Percentiles rank a stretch among this genome's conserved stretches.
Evolutionary conservation across 2,329 filamentous ascomycete genomes (phyloP).

Genomic region (Aphanoascus verrucosus): DNA sequence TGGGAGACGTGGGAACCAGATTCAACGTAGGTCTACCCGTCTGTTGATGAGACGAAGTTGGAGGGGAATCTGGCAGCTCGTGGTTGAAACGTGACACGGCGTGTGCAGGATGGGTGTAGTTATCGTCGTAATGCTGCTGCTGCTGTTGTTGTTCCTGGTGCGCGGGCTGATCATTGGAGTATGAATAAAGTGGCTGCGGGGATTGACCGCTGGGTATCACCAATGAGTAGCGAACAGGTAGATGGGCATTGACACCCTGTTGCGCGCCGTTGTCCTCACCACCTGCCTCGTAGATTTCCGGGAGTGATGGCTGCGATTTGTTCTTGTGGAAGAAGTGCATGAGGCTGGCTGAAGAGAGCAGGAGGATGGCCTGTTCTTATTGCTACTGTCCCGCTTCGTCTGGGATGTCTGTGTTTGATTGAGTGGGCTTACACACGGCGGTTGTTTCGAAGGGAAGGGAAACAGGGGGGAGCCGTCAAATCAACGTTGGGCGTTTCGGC

Average conservation of each 20-base stretch:
- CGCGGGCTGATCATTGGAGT: conserved; percentile 3
- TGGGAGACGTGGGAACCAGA: conserved; percentile 11
- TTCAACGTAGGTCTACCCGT: conserved; percentile 11
- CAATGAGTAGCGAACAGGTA: conserved; percentile 10
- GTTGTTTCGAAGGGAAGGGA: background rate
- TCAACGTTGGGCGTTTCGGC: conserved; percentile 2
- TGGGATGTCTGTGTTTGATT: background rate
- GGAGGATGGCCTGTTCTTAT: conserved; percentile 7
- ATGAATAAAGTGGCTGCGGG: background rate
- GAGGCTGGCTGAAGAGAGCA: conserved; percentile 10
- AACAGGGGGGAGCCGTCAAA: conserved; percentile 4
- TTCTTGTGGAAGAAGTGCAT: conserved; percentile 19
- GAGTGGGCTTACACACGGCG: background rate
- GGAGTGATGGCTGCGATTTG: conserved; percentile 18
- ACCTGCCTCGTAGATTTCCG: conserved; percentile 12
- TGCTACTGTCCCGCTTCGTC: background rate
- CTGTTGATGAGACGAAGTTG: background rate
- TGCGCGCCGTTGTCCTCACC: background rate
- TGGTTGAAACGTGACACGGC: conserved; percentile 5
- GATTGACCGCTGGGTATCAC: background rate
- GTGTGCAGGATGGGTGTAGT: conserved; percentile 14
- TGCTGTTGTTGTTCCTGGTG: conserved; percentile 11
- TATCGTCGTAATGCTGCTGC: conserved; percentile 8
- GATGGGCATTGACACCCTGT: conserved; percentile 1
- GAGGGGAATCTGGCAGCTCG: conserved; percentile 6